Percentiles rank a stretch among this genome's conserved stretches.
These are phyloP conservation scores for Prunus armeniaca DNA, from an alignment of 306 rosid species.

Conservation along the genomic window DNA sequence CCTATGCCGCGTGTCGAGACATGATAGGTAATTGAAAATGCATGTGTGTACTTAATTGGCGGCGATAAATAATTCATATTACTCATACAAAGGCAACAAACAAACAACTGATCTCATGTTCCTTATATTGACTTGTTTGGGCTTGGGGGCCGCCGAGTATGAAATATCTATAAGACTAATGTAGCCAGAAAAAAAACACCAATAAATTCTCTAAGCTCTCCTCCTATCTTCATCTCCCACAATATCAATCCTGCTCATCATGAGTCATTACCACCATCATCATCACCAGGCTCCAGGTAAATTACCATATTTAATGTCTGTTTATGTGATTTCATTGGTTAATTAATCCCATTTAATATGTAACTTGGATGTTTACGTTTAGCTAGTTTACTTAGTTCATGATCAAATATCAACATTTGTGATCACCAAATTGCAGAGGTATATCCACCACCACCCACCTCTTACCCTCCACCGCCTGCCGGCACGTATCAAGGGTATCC, in stretches of 20 bases:
- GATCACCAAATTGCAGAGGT: neutral
- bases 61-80: neutral
- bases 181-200: neutral
- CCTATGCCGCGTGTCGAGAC: neutral
- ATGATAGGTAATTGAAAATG: neutral
- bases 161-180: neutral
- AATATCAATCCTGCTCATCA: neutral
- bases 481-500: neutral
- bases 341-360: too few relatives aligned
- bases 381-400: neutral
- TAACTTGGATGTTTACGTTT: neutral
- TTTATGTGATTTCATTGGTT: neutral
- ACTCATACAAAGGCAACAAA: neutral
- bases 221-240: neutral
- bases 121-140: neutral
- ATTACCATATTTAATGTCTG: neutral
- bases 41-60: neutral
- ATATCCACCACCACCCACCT: constrained; percentile 15
- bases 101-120: neutral
- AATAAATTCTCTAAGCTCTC: neutral
- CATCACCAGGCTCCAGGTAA: constrained; percentile 11
- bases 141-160: constrained; percentile 1
- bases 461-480: constrained; percentile 15
- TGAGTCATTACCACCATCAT: constrained; percentile 14
- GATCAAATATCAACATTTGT: neutral